phyloP scores from a whole-genome alignment of 345 rosid species.

The Hirschfeldia incana region DNA sequence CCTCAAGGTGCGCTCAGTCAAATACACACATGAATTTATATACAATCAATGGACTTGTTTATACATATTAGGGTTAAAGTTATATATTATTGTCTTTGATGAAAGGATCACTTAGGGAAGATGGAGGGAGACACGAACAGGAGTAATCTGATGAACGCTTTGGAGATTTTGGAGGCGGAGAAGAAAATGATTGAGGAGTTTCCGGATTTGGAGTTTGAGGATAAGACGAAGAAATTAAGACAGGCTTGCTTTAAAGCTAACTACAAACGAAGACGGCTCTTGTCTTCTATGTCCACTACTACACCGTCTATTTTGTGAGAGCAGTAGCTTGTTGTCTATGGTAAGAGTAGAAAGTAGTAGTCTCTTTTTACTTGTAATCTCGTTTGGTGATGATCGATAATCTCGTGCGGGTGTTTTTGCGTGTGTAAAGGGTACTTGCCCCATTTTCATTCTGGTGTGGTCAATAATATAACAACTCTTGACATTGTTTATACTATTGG shows the following conservation, averaged over 20 bases:
- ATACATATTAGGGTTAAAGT: neutral
- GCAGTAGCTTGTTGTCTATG: neutral
- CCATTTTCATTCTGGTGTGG: too few species aligned
- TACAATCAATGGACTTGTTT: neutral
- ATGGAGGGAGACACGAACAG: constrained; percentile 35
- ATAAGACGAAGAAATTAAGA: constrained; percentile 62
- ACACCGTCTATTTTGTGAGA: neutral
- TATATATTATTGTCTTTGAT: neutral
- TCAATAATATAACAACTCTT: neutral
- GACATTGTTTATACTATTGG: neutral
- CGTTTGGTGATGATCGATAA: neutral
- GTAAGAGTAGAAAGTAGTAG: neutral
- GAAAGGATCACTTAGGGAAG: constrained; percentile 35
- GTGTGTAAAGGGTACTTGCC: too few species aligned
- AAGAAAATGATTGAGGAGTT: constrained; percentile 56
- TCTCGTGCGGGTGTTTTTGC: neutral
- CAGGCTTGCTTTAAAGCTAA: constrained; percentile 86
- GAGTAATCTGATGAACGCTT: constrained; percentile 40
- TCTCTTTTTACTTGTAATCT: neutral
- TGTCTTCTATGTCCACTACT: neutral
- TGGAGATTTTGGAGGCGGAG: constrained; percentile 62
- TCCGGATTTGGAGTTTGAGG: constrained; percentile 58
- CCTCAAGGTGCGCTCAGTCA: constrained; percentile 42
- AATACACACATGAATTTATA: neutral
- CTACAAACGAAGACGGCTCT: constrained; percentile 57